These are phyloP conservation scores for Eucalyptus erythrocorys DNA, from an alignment of 345 rosid species.

Conservation along the genomic window DNA sequence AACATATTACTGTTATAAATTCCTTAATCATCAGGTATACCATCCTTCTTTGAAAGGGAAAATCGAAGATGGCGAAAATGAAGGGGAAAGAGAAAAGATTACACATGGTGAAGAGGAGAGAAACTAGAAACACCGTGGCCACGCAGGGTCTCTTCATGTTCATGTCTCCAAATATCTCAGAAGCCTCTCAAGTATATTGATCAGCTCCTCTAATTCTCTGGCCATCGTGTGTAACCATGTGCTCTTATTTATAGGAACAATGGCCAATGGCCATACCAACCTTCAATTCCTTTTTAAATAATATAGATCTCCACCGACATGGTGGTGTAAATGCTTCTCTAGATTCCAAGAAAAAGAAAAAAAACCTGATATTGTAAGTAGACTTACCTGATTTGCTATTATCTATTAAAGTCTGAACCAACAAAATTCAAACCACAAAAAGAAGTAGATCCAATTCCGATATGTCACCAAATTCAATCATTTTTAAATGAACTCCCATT, in stretches of 20 bases:
- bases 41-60: not conserved
- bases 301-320: not conserved
- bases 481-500: not conserved
- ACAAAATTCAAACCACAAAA: not conserved
- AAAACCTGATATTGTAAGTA: not conserved
- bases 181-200: not conserved
- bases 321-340: not conserved
- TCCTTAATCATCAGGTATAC: not conserved
- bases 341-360: not conserved
- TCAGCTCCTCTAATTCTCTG: not conserved
- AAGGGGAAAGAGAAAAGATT: not conserved
- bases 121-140: not conserved
- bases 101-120: not conserved
- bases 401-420: not conserved
- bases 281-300: not conserved
- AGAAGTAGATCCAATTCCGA: not conserved
- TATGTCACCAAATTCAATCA: not conserved
- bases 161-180: not conserved
- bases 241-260: not conserved
- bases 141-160: not conserved
- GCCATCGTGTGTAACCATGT: not conserved
- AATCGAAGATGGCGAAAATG: not conserved
- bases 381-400: not conserved
- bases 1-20: not conserved
- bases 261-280: not conserved